These are phyloP conservation scores for Moesziomyces antarcticus DNA, from an alignment of 1,284 basidiomycete genomes.

Conservation along the genomic window DNA sequence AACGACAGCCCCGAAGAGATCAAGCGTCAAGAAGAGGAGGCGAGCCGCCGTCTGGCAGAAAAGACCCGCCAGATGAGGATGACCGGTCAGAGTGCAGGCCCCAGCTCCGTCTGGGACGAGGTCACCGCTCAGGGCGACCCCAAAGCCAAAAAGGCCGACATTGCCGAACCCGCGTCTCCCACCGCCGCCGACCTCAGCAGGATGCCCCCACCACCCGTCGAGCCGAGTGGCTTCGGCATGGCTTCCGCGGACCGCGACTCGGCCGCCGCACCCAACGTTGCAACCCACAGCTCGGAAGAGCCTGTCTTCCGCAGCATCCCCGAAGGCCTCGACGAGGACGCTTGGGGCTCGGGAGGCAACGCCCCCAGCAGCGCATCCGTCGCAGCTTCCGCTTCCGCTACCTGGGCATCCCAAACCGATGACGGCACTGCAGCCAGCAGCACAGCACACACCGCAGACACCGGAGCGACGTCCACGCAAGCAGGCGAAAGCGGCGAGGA, in stretches of 20 bases:
- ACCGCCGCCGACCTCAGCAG: constrained; percentile 32
- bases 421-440: constrained; percentile 39
- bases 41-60: constrained; percentile 57
- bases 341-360: constrained; percentile 49
- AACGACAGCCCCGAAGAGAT: constrained; percentile 65
- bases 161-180: constrained; percentile 49
- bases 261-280: constrained; percentile 61
- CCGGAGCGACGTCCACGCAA: constrained; percentile 19
- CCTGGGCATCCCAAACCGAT: constrained; percentile 44
- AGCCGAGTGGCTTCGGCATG: constrained; percentile 53
- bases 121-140: constrained; percentile 57
- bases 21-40: constrained; percentile 64
- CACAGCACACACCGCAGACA: constrained; percentile 33
- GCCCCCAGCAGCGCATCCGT: constrained; percentile 14
- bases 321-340: constrained; percentile 60
- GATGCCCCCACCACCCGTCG: constrained; percentile 47
- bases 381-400: constrained; percentile 15
- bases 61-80: constrained; percentile 60
- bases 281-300: constrained; percentile 62
- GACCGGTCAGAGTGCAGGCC: constrained; percentile 48
- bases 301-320: constrained; percentile 53
- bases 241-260: constrained; percentile 46
- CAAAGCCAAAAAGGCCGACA: constrained; percentile 46
- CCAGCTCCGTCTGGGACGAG: constrained; percentile 60
- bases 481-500: constrained; percentile 16